A percentile compares a stretch with the other conserved stretches of the same genome.
These are phyloP conservation scores for Diaporthe batatas DNA, from an alignment of 2,329 filamentous ascomycete species.

Conservation along the genomic window DNA sequence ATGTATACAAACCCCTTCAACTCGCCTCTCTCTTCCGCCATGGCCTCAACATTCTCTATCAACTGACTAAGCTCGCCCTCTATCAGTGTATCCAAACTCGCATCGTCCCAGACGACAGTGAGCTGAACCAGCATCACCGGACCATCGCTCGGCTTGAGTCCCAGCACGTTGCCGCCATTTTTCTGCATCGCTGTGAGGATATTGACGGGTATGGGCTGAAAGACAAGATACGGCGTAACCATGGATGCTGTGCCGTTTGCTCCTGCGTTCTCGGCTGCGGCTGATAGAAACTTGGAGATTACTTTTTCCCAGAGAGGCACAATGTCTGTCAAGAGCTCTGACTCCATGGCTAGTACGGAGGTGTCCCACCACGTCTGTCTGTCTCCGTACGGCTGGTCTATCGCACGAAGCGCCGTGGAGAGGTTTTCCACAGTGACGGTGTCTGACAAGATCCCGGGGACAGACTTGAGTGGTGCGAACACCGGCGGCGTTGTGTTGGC, in stretches of 20 bases:
- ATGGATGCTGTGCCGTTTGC: constrained; percentile 7
- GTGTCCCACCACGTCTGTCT: constrained; percentile 51
- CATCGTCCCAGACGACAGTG: constrained; percentile 45
- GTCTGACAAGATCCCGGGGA: constrained; percentile 35
- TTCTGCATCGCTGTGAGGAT: constrained; percentile 49
- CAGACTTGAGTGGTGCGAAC: background rate
- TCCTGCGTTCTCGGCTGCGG: constrained; percentile 8
- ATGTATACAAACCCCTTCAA: constrained; percentile 33
- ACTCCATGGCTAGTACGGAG: constrained; percentile 45
- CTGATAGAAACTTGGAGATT: background rate
- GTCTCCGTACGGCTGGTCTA: constrained; percentile 46
- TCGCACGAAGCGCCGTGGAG: constrained; percentile 45
- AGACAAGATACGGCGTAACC: constrained; percentile 47
- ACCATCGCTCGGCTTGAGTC: constrained; percentile 52
- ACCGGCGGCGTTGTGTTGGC: constrained; percentile 2
- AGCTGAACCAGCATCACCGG: constrained; percentile 52
- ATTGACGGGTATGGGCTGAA: constrained; percentile 56
- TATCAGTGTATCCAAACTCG: constrained; percentile 50
- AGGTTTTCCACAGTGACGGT: constrained; percentile 46
- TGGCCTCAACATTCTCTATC: constrained; percentile 46
- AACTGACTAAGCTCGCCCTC: constrained; percentile 36
- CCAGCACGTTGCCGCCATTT: constrained; percentile 58
- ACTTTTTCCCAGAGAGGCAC: constrained; percentile 29
- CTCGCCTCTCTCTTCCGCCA: constrained; percentile 49
- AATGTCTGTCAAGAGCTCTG: constrained; percentile 46